These are phyloP conservation scores for Scytalidium sp. DNA, from an alignment of 2,329 filamentous ascomycete species.

Conservation along the genomic window DNA sequence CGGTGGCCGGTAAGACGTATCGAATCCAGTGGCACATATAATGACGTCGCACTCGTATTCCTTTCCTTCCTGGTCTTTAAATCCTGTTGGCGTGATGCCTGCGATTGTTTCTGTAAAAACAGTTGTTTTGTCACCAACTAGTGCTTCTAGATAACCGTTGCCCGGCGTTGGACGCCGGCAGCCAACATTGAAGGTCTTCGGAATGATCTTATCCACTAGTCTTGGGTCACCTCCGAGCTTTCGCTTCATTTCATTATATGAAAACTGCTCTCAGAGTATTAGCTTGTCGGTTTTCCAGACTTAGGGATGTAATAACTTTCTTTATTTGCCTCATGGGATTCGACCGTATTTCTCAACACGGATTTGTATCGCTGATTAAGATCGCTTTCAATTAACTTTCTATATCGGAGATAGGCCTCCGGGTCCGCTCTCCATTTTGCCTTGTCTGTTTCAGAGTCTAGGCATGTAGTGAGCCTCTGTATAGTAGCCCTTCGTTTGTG, in stretches of 20 bases:
- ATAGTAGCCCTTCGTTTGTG: no score
- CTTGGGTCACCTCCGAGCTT: neutral
- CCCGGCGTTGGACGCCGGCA: conserved; percentile 55
- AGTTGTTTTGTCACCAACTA: conserved; percentile 33
- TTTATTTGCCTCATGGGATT: conserved; percentile 9
- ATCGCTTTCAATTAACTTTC: conserved; percentile 16
- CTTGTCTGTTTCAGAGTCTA: neutral
- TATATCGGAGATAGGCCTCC: conserved; percentile 9
- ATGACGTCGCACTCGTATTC: conserved; percentile 25
- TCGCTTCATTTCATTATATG: neutral
- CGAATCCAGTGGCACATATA: conserved; percentile 27
- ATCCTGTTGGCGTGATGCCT: conserved; percentile 29
- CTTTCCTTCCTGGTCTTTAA: conserved; percentile 23
- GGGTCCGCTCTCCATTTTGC: conserved; percentile 12
- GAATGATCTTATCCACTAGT: conserved; percentile 10
- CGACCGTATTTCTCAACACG: conserved; percentile 11
- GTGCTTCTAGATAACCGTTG: conserved; percentile 37
- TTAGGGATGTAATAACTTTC: no score
- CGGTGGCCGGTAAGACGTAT: conserved; percentile 13
- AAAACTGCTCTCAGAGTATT: neutral
- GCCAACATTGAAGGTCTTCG: conserved; percentile 39
- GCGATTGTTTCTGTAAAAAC: conserved; percentile 18
- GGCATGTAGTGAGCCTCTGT: no score
- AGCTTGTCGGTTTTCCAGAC: no score
- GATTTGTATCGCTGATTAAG: conserved; percentile 21